These are phyloP conservation scores for Glonium stellatum DNA, from an alignment of 495 filamentous ascomycete genomes.

Conservation along the genomic window DNA sequence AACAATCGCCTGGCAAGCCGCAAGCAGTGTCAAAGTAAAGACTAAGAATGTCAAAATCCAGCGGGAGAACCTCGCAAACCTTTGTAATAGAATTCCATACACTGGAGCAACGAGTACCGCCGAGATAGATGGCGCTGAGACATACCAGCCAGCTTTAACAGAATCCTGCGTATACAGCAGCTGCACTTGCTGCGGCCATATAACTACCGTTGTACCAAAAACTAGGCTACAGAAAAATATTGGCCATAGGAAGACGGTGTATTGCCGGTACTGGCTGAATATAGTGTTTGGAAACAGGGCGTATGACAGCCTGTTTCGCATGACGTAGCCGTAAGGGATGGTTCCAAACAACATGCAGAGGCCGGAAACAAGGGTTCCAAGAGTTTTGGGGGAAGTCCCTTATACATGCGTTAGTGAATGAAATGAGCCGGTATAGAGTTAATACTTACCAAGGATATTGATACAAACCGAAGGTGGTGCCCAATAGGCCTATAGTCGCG, in stretches of 20 bases:
- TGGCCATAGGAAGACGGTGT: not conserved
- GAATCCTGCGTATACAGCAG: slow-evolving; percentile 3
- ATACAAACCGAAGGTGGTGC: not conserved
- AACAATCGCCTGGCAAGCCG: not conserved
- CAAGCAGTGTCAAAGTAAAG: not conserved
- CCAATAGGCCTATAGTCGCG: not conserved
- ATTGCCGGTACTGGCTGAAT: slow-evolving; percentile 1
- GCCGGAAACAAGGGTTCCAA: not conserved
- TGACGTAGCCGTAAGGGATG: slow-evolving; percentile 1
- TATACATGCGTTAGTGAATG: not conserved
- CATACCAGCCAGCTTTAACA: not conserved
- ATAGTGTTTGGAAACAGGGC: not conserved
- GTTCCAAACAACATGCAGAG: slow-evolving; percentile 2
- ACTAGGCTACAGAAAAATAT: slow-evolving; percentile 1
- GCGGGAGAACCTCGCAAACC: slow-evolving; percentile 1
- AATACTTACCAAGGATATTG: slow-evolving; percentile 2
- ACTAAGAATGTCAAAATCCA: slow-evolving; percentile 1
- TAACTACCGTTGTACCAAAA: not conserved
- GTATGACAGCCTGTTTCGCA: not conserved
- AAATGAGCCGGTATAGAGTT: not conserved
- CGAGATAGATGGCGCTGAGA: not conserved
- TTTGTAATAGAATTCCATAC: not conserved
- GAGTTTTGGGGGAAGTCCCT: not conserved
- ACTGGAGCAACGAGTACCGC: not conserved
- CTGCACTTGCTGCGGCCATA: slow-evolving; percentile 2